A percentile compares a stretch with the other conserved stretches of the same genome.
These are phyloP conservation scores for Candida maltosa DNA, from an alignment of 805 yeast species.

Conservation along the genomic window DNA sequence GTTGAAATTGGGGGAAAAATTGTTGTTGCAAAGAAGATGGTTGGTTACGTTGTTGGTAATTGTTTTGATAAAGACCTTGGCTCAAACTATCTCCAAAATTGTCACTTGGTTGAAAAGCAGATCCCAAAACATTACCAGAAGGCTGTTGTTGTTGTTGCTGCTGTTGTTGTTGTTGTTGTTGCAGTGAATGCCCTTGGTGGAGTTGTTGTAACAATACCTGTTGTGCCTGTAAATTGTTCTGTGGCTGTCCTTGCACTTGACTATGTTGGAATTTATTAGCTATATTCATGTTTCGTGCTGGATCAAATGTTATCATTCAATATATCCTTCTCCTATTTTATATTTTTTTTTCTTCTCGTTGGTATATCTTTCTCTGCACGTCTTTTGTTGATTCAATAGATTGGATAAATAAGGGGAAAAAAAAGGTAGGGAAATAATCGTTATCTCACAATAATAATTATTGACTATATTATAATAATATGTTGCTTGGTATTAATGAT, in stretches of 20 bases:
- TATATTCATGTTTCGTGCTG: no score
- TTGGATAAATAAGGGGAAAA: no score
- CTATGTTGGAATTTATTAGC: conserved; percentile 35
- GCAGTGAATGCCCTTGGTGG: conserved; percentile 33
- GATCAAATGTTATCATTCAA: no score
- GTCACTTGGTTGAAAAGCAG: conserved; percentile 13
- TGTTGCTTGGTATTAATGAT: no score
- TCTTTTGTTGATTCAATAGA: no score
- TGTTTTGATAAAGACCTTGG: conserved; percentile 16
- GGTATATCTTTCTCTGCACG: no score
- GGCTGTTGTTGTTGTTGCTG: conserved; percentile 29
- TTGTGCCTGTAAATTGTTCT: conserved; percentile 37
- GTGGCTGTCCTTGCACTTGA: conserved; percentile 28
- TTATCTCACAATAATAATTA: no score
- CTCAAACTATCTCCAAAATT: conserved; percentile 13
- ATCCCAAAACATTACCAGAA: conserved; percentile 7
- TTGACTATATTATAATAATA: no score
- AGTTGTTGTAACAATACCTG: conserved; percentile 41
- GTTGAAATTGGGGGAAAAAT: conserved; percentile 11
- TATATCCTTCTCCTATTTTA: no score
- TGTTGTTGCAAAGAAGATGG: conserved; percentile 18
- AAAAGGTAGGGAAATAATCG: no score
- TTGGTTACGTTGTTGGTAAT: conserved; percentile 20
- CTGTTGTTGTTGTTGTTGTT: conserved; percentile 25
- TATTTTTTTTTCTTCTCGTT: no score